A percentile compares a stretch with the other conserved stretches of the same genome.
Evolutionary conservation across 495 filamentous ascomycete genomes (phyloP).

Genomic region (Daldinia vernicosa): DNA sequence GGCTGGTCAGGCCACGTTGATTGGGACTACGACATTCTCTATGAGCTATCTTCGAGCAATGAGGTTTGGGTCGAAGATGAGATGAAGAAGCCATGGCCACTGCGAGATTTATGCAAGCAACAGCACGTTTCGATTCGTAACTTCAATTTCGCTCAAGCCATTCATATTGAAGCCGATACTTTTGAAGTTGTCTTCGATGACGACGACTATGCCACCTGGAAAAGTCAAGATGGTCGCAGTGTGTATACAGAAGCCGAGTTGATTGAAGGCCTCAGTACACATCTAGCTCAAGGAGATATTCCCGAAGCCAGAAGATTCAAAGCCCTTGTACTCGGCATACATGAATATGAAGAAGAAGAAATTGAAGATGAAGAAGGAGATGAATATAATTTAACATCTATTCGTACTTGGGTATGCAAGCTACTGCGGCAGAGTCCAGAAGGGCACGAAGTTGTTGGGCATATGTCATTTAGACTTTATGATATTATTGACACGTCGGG

Average conservation of each 20-base stretch:
- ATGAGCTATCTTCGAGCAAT: not conserved
- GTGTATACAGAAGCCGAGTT: too few relatives aligned
- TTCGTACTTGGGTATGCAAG: not conserved
- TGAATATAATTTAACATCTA: too few relatives aligned
- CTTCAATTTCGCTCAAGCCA: not conserved
- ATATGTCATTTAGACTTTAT: not conserved
- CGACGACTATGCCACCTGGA: not conserved
- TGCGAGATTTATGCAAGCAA: not conserved
- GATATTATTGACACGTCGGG: too few relatives aligned
- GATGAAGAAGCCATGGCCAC: not conserved
- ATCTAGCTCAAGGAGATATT: not conserved
- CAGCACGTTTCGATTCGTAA: not conserved
- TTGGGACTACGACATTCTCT: too few relatives aligned
- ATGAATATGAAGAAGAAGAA: not conserved
- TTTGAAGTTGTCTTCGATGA: not conserved
- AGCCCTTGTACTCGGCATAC: not conserved
- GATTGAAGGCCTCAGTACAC: too few relatives aligned
- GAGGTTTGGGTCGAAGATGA: not conserved
- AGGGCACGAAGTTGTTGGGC: not conserved
- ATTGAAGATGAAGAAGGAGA: too few relatives aligned
- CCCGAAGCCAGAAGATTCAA: not conserved
- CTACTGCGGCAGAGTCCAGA: not conserved
- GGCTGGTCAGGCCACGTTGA: not conserved
- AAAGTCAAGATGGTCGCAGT: too few relatives aligned
- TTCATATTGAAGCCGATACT: not conserved